Base-by-base conservation (phyloP, 2,329 filamentous ascomycete genomes). In the Pestalotiopsis sp. region DNA sequence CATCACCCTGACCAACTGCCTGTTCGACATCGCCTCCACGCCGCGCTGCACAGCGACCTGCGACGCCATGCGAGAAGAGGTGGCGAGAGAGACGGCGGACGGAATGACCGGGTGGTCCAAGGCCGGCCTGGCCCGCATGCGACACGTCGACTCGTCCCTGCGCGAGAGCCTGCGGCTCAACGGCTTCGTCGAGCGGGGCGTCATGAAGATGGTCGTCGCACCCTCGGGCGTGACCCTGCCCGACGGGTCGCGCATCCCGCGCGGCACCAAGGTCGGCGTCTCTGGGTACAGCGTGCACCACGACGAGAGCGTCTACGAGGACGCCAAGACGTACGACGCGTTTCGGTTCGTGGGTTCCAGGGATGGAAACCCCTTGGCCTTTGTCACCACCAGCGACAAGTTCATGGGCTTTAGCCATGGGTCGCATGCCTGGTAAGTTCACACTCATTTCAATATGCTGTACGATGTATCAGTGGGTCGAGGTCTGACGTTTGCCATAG, bases 91-190 rank as follows among this genome's bases (percentile, higher is more conserved):
- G 12, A 71, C 78, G 45, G 11, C 3, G 4, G 66, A 70, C 49
- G 65, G 31, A 2, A 9, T 1, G 31, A 9, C 73, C 13, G 67
- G 70, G 11, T 71, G 36, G 23, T 78, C 76, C 20, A 83, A 81
- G 69, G 69, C 76, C 39, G 77, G 74, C 12, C 70, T 84, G 11
- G 73, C 76, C 3, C 75, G 78, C 38, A 79, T 82, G 77, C 69
- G 73, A 59, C 80, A 77, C 65, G 70, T 83, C 17, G 83, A 85
- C 73, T 82, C 79, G n/a, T 78, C 77, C 27, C 73, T 85, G 65
- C 80, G 80, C 66, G 83, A 85, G 73, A 81, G 78, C 36, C 76
- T 83, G 65, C 79, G 83, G 0, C 70, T 83, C 56, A 80, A 80
- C 72, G 77, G 75, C 11, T 80, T 84, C 70, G 74, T 81, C 62